These are phyloP conservation scores for Juglanconis juglandina DNA, from an alignment of 2,329 filamentous ascomycete species.

Conservation along the genomic window DNA sequence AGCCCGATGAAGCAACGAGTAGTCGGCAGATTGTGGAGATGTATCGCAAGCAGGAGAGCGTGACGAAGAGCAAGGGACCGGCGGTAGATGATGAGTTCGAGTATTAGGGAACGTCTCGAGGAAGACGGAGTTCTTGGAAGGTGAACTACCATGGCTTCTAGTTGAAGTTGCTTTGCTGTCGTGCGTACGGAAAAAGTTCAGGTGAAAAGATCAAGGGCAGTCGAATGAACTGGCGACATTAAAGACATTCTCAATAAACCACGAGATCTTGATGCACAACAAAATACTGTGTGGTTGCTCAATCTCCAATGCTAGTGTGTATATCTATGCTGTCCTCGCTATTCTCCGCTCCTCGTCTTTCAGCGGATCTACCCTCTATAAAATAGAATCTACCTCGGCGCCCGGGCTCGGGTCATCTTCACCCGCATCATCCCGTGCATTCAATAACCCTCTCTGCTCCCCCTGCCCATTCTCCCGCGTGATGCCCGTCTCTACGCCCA, in stretches of 20 bases:
- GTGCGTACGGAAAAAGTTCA: background rate
- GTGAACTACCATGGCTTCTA: background rate
- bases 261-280: background rate
- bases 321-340: background rate
- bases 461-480: slow-evolving; percentile 36
- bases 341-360: no score
- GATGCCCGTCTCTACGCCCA: slow-evolving; percentile 31
- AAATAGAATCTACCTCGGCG: slow-evolving; percentile 13
- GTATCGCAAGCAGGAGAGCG: slow-evolving; percentile 92
- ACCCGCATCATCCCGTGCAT: slow-evolving; percentile 27
- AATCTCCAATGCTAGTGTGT: background rate
- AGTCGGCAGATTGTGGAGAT: slow-evolving; percentile 89
- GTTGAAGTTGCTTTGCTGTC: background rate
- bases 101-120: slow-evolving; percentile 56
- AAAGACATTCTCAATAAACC: background rate
- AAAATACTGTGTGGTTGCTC: background rate
- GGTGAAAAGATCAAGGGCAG: background rate
- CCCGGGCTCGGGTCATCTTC: slow-evolving; percentile 30
- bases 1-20: slow-evolving; percentile 82
- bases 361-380: background rate
- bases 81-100: slow-evolving; percentile 96
- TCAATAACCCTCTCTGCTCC: slow-evolving; percentile 42
- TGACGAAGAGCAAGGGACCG: slow-evolving; percentile 79
- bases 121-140: background rate
- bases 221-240: background rate